A percentile compares a stretch with the other conserved stretches of the same genome.
Conservation (phyloP, 768 basidiomycete species). For the Boletus subcaerulescens region DNA sequence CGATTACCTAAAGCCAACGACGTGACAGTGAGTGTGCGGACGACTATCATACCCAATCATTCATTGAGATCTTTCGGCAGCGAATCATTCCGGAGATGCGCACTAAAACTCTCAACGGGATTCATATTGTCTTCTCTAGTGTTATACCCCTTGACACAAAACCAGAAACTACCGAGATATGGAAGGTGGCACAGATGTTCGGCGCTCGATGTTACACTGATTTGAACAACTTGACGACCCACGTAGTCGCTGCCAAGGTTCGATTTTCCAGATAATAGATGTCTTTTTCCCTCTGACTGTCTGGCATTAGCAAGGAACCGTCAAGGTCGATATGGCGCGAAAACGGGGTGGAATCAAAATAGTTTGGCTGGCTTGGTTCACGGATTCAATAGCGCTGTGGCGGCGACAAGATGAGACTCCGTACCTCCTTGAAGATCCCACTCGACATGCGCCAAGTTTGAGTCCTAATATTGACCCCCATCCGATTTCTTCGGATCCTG, state of each 20-base stretch:
- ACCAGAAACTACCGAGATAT: conserved; percentile 79
- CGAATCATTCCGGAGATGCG: conserved; percentile 83
- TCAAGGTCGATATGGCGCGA: conserved; percentile 85
- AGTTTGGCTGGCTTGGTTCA: conserved; percentile 89
- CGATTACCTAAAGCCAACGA: conserved; percentile 49
- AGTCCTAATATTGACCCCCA: conserved; percentile 46
- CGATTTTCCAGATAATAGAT: conserved; percentile 4
- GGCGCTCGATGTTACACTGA: conserved; percentile 81
- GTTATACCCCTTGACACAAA: conserved; percentile 87
- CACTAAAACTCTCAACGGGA: conserved; percentile 67
- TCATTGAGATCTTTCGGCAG: conserved; percentile 38
- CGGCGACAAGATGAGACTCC: conserved; percentile 70
- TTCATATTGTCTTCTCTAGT: conserved; percentile 88
- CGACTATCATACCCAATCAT: not conserved
- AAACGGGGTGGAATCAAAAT: conserved; percentile 75
- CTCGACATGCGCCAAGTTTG: conserved; percentile 37
- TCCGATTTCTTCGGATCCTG: conserved; percentile 62
- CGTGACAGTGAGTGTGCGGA: conserved; percentile 62
- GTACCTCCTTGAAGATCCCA: conserved; percentile 68
- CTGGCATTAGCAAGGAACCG: conserved; percentile 68
- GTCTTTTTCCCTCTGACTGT: conserved; percentile 5
- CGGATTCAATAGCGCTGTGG: conserved; percentile 89
- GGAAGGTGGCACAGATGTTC: conserved; percentile 83
- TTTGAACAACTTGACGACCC: conserved; percentile 66
- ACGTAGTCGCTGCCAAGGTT: conserved; percentile 91